Percentiles rank a stretch among this genome's conserved stretches.
Conservation (phyloP, 495 filamentous ascomycete genomes). For the Lasiosphaeria miniovina region DNA sequence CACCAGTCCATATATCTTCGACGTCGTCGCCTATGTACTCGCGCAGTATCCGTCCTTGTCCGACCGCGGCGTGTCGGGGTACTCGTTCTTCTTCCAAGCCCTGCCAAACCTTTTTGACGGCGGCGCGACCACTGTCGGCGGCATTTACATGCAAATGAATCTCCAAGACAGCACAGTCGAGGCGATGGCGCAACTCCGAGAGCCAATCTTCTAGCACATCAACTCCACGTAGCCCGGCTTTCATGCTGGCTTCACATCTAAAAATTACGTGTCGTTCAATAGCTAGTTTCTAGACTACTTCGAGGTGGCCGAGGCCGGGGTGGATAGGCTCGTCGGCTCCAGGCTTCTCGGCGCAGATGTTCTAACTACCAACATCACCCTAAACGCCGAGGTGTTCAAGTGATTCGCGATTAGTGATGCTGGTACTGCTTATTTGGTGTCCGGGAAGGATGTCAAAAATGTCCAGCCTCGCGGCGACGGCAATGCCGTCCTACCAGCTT, state of each 20-base stretch:
- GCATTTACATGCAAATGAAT: slow-evolving; percentile 24
- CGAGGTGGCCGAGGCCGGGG: slow-evolving; percentile 31
- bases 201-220: slow-evolving; percentile 35
- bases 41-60: slow-evolving; percentile 36
- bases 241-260: slow-evolving; percentile 34
- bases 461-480: slow-evolving; percentile 41
- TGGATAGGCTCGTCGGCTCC: slow-evolving; percentile 41
- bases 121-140: slow-evolving; percentile 31
- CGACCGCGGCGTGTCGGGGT: slow-evolving; percentile 39
- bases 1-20: slow-evolving; percentile 21
- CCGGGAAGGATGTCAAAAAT: slow-evolving; percentile 34
- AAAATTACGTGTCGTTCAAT: slow-evolving; percentile 41
- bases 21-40: slow-evolving; percentile 37
- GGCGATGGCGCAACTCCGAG: slow-evolving; percentile 45
- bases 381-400: slow-evolving; percentile 26
- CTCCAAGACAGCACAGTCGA: slow-evolving; percentile 25
- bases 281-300: slow-evolving; percentile 45
- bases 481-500: slow-evolving; percentile 52
- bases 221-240: slow-evolving; percentile 47
- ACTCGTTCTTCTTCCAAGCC: slow-evolving; percentile 31
- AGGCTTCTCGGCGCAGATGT: slow-evolving; percentile 36
- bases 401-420: slow-evolving; percentile 1
- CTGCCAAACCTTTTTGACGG: slow-evolving; percentile 15
- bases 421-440: slow-evolving; percentile 28
- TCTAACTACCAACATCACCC: slow-evolving; percentile 27